phyloP scores from a whole-genome alignment of 2,329 filamentous ascomycete genomes.

The Ramularia collo-cygni region DNA sequence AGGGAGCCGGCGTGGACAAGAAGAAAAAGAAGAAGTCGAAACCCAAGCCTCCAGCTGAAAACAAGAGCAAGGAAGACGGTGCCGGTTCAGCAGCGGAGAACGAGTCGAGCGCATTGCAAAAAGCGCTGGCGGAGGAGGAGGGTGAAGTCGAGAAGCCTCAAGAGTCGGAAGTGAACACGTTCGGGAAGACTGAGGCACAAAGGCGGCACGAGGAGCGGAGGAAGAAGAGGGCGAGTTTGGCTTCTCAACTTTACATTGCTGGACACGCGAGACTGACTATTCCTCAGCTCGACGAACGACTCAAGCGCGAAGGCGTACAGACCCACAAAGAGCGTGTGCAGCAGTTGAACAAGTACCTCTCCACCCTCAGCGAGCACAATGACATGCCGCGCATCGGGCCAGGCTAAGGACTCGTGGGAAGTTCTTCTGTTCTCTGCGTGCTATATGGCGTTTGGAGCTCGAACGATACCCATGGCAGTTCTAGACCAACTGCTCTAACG shows the following conservation, averaged over 20 bases:
- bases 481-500: no score
- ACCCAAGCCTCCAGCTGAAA: conserved; percentile 8
- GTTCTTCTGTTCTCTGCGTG: no score
- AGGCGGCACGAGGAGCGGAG: conserved; percentile 71
- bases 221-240: conserved; percentile 63
- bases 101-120: conserved; percentile 21
- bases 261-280: conserved; percentile 1
- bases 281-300: conserved; percentile 66
- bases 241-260: conserved; percentile 2
- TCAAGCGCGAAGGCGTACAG: conserved; percentile 81
- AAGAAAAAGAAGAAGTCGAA: conserved; percentile 56
- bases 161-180: conserved; percentile 20
- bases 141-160: conserved; percentile 17
- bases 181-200: conserved; percentile 77
- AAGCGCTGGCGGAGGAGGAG: conserved; percentile 32
- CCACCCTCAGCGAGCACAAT: conserved; percentile 89
- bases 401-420: conserved; percentile 39
- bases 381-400: conserved; percentile 70
- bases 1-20: conserved; percentile 61
- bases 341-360: conserved; percentile 89
- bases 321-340: conserved; percentile 93
- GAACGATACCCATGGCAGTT: no score
- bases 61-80: conserved; percentile 23
- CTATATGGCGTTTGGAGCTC: no score
- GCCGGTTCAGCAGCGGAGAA: conserved; percentile 27